Percentiles rank a stretch among this genome's conserved stretches.
Conservation (phyloP, 495 filamentous ascomycete species). For the Penicillium atrosanguineum region DNA sequence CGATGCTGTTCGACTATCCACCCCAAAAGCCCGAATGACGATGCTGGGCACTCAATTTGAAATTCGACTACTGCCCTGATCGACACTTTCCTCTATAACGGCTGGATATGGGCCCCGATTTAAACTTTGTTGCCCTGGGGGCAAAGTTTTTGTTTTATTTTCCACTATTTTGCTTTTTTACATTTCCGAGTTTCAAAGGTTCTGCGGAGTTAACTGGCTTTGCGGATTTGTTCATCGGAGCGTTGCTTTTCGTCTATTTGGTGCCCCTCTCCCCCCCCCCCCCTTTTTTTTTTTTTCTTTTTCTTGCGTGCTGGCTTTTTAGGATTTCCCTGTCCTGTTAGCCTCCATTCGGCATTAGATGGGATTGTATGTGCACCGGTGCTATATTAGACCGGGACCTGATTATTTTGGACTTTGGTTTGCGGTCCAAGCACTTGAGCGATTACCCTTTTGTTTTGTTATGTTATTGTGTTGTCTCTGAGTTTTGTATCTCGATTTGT, state of each 20-base stretch:
- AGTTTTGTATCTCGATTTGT: neutral
- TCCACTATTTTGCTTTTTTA: neutral
- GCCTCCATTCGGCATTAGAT: neutral
- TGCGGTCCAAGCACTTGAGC: neutral
- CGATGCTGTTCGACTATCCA: constrained; percentile 12
- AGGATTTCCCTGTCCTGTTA: neutral
- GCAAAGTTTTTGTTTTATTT: neutral
- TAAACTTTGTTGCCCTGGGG: constrained; percentile 18
- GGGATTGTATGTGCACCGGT: neutral
- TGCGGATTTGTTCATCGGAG: constrained; percentile 1
- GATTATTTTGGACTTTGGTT: neutral
- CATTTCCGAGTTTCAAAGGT: neutral
- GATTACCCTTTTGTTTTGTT: neutral
- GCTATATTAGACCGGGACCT: neutral
- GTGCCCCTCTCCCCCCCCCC: neutral
- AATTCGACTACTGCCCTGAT: constrained; percentile 19
- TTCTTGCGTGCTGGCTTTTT: neutral
- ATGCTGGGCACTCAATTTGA: constrained; percentile 10
- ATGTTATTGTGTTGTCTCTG: neutral
- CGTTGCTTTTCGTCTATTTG: neutral
- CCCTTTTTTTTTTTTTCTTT: constrained; percentile 5
- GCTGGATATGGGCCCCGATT: constrained; percentile 1
- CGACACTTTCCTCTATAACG: constrained; percentile 12
- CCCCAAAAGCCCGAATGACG: constrained; percentile 8
- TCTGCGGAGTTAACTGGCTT: constrained; percentile 9